Evolutionary conservation across 2,329 filamentous ascomycete species (phyloP).

Genomic region (Stenocarpella maydis): DNA sequence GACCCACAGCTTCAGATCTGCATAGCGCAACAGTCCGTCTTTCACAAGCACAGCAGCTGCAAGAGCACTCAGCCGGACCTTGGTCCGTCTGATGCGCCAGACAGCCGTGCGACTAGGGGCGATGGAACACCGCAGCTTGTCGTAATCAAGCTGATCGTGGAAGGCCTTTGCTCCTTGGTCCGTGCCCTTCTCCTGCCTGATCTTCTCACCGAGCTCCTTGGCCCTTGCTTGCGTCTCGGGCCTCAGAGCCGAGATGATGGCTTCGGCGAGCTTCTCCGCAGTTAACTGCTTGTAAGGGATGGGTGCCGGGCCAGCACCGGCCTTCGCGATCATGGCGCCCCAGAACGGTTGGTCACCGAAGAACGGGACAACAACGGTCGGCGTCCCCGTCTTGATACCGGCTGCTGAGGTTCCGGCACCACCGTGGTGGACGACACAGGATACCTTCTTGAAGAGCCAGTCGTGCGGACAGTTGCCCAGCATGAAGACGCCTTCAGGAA

Average conservation of each 20-base stretch:
- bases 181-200: slow-evolving; percentile 67
- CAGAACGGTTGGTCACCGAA: slow-evolving; percentile 88
- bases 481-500: slow-evolving; percentile 84
- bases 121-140: slow-evolving; percentile 74
- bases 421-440: slow-evolving; percentile 85
- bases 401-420: slow-evolving; percentile 89
- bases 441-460: slow-evolving; percentile 85
- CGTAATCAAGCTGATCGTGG: slow-evolving; percentile 72
- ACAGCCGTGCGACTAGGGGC: slow-evolving; percentile 74
- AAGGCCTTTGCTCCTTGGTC: slow-evolving; percentile 73
- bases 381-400: slow-evolving; percentile 81
- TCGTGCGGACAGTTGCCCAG: slow-evolving; percentile 87
- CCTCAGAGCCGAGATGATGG: slow-evolving; percentile 68
- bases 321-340: slow-evolving; percentile 77
- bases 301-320: slow-evolving; percentile 75
- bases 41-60: slow-evolving; percentile 75
- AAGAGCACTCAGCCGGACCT: slow-evolving; percentile 74
- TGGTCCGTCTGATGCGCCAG: slow-evolving; percentile 76
- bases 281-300: slow-evolving; percentile 75
- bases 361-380: slow-evolving; percentile 86
- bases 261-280: slow-evolving; percentile 69
- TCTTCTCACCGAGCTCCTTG: slow-evolving; percentile 66
- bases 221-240: slow-evolving; percentile 66
- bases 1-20: slow-evolving; percentile 75
- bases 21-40: slow-evolving; percentile 70